These are phyloP conservation scores for Solanum dulcamara DNA, from an alignment of 257 asterid species.

Conservation along the genomic window DNA sequence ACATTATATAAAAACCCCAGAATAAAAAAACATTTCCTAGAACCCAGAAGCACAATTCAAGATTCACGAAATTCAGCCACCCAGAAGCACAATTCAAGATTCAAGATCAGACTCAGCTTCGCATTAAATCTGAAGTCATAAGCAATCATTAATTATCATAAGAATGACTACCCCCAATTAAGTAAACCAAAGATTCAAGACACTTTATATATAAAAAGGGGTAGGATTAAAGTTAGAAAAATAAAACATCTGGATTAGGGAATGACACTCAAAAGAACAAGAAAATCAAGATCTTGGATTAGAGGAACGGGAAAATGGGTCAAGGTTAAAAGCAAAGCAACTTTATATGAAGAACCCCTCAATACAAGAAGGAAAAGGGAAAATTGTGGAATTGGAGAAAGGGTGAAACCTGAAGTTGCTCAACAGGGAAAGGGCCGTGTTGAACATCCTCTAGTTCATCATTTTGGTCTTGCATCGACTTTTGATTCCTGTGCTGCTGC, in stretches of 20 bases:
- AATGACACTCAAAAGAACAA: background rate
- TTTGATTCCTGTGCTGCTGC: slow-evolving; percentile 52
- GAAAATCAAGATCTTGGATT: background rate
- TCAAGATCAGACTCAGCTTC: background rate
- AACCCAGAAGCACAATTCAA: background rate
- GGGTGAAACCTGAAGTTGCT: slow-evolving; percentile 64
- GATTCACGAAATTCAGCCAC: background rate
- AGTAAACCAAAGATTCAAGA: background rate
- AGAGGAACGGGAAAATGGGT: background rate
- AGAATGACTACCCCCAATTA: background rate
- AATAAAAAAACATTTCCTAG: background rate
- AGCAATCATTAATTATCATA: background rate
- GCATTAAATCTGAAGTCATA: background rate
- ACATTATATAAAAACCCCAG: background rate
- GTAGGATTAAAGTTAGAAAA: background rate
- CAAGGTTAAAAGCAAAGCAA: background rate
- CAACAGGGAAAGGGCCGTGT: slow-evolving; percentile 75
- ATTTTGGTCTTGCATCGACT: slow-evolving; percentile 28
- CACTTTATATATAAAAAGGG: background rate
- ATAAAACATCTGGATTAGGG: background rate
- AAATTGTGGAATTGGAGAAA: too few relatives aligned
- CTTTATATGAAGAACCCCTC: background rate
- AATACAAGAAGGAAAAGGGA: background rate
- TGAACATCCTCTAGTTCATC: slow-evolving; percentile 64
- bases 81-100: background rate